Base-by-base conservation (phyloP, 768 basidiomycete species). In the Lentinus brumalis region DNA sequence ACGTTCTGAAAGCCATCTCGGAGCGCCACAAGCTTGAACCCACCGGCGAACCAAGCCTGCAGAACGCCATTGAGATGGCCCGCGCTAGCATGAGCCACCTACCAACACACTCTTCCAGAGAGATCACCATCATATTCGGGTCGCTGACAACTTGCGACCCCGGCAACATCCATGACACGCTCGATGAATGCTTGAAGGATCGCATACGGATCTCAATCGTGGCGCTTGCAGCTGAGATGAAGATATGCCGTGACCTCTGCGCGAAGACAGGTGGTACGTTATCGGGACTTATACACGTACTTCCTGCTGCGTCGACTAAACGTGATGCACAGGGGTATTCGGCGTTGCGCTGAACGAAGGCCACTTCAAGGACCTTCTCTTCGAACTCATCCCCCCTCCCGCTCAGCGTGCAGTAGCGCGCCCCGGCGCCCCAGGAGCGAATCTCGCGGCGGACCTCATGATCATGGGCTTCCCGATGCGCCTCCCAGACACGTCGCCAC, bases 391-490 rank as follows among this genome's bases (percentile, higher is more conserved):
- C 21, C 94, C 96, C 18, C 97, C 97, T 0, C 97, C 97, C 0
- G 94, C 95, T 0, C 90, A 92, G 70, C 83, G 82, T 5, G 79
- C 84, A 3, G 64, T 85, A 21, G 71, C 80, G 5, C 81, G 85
- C 31, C 69, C 78, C 3, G 71, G 80, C 0, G 78, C 77, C 51
- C 75, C 80, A 5, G 71, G 74, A 11, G 74, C 78, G 11, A 89
- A 87, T 63, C 83, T 84, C 21, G 84, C 88, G 0, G 88, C 92
- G 0, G 96, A 98, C 76, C 79, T 99, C 54, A 97, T 99, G 91
- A 91, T 97, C 84, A 98, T 99, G 94, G 97, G 97, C 9, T 99
- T 99, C 75, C 97, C 97, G 1, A 94, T 91, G 15, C 87, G 95
- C 16, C 80, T 97, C 6, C 92, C 96, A 0, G 89, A 92, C 66